Evolutionary conservation across 768 basidiomycete genomes (phyloP).

Genomic region (Mycena rebaudengoi): DNA sequence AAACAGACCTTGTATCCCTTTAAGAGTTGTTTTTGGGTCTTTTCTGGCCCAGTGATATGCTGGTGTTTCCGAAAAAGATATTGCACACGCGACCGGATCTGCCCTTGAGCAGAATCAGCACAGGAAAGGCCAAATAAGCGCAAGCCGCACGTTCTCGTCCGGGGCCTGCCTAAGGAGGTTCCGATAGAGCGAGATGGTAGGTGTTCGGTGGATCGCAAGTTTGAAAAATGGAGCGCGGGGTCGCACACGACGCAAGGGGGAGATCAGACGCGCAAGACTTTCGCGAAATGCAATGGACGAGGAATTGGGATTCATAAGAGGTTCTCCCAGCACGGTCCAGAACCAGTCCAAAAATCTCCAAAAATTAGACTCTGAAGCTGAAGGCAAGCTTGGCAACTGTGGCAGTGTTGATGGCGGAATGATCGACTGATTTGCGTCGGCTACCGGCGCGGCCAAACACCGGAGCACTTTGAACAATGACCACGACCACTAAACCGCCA

Average conservation of each 20-base stretch:
- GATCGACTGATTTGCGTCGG: no score
- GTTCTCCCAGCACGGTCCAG: no score
- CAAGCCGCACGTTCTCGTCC: constrained; percentile 57
- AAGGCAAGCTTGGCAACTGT: no score
- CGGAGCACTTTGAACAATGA: no score
- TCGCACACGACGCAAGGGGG: constrained; percentile 64
- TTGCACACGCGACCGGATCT: constrained; percentile 69
- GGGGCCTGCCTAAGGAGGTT: constrained; percentile 67
- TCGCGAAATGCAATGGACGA: constrained; percentile 60
- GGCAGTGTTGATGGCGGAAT: no score
- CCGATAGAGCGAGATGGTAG: constrained; percentile 78
- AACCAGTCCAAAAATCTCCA: no score
- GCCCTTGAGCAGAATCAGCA: constrained; percentile 14
- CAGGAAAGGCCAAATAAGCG: background rate
- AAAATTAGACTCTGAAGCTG: no score
- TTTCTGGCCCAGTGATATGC: constrained; percentile 60
- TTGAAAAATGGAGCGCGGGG: constrained; percentile 73
- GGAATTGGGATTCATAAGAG: no score
- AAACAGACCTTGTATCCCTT: constrained; percentile 65
- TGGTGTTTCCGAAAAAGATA: constrained; percentile 61
- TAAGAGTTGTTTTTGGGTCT: constrained; percentile 55
- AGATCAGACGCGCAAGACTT: constrained; percentile 59
- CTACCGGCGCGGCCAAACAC: no score
- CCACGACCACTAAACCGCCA: background rate
- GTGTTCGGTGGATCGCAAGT: constrained; percentile 76